Conservation (phyloP, 2,329 filamentous ascomycete genomes). For the Cordyceps militaris region DNA sequence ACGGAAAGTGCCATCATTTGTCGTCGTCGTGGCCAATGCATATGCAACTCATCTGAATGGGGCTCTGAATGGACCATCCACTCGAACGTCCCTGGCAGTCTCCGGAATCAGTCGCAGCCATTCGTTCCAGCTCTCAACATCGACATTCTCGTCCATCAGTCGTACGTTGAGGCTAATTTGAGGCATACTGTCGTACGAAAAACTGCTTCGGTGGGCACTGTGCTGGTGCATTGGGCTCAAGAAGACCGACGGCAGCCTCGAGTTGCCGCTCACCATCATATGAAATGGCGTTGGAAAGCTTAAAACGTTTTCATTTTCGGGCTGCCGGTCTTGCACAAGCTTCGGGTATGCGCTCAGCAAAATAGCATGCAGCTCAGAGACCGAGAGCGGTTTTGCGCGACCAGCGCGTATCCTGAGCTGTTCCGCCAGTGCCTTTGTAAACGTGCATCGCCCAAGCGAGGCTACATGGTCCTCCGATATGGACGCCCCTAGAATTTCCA, state of each 20-base stretch:
- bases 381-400: slow-evolving; percentile 41
- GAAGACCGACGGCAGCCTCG: slow-evolving; percentile 48
- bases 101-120: slow-evolving; percentile 54
- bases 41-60: slow-evolving; percentile 17
- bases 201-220: slow-evolving; percentile 30
- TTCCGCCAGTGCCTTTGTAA: slow-evolving; percentile 44
- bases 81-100: slow-evolving; percentile 47
- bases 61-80: slow-evolving; percentile 41
- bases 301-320: slow-evolving; percentile 39
- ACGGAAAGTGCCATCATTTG: background rate
- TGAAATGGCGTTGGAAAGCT: slow-evolving; percentile 48
- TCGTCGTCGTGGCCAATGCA: background rate
- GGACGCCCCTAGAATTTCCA: slow-evolving; percentile 51
- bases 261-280: slow-evolving; percentile 47
- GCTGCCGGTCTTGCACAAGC: slow-evolving; percentile 42
- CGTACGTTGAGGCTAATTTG: slow-evolving; percentile 45
- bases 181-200: slow-evolving; percentile 37
- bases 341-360: slow-evolving; percentile 46
- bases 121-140: slow-evolving; percentile 49
- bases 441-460: slow-evolving; percentile 42
- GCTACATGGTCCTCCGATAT: slow-evolving; percentile 45
- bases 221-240: slow-evolving; percentile 43
- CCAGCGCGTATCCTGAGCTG: slow-evolving; percentile 41
- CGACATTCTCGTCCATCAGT: slow-evolving; percentile 43
- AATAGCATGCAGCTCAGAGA: slow-evolving; percentile 47